A percentile compares a stretch with the other conserved stretches of the same genome.
These are phyloP conservation scores for Teratosphaeria viscida DNA, from an alignment of 2,329 filamentous ascomycete genomes.

Conservation along the genomic window DNA sequence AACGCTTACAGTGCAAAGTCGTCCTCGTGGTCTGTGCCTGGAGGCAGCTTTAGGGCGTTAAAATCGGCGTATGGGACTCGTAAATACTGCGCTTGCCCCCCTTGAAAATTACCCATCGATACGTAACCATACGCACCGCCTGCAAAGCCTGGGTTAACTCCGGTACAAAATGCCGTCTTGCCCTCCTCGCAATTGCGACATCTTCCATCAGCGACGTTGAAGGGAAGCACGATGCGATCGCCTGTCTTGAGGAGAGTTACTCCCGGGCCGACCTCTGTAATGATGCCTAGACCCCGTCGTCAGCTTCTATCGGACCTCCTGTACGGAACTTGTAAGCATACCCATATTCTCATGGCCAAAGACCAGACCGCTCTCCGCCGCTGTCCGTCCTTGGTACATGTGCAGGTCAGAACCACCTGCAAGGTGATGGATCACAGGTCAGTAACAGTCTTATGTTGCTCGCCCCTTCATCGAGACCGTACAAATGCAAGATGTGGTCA, in stretches of 20 bases:
- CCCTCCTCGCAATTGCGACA: constrained; percentile 54
- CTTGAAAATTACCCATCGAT: constrained; percentile 21
- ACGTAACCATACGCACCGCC: constrained; percentile 53
- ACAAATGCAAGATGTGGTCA: constrained; percentile 47
- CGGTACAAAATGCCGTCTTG: constrained; percentile 55
- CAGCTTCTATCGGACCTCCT: not conserved
- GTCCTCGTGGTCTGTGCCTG: constrained; percentile 50
- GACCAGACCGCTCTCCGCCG: constrained; percentile 50
- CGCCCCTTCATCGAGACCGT: no score
- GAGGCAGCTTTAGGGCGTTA: constrained; percentile 52
- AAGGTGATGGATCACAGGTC: not conserved
- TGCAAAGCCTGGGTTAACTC: constrained; percentile 49
- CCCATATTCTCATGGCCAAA: constrained; percentile 43
- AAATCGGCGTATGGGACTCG: constrained; percentile 58
- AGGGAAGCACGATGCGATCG: constrained; percentile 54
- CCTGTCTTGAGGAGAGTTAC: constrained; percentile 53
- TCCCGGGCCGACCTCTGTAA: constrained; percentile 44
- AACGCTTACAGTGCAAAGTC: constrained; percentile 41
- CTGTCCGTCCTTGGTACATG: constrained; percentile 57
- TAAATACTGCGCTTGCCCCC: constrained; percentile 53
- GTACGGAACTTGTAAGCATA: not conserved
- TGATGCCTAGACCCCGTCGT: constrained; percentile 1
- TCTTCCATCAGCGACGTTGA: constrained; percentile 54
- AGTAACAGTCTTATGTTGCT: constrained; percentile 6
- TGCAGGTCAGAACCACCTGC: constrained; percentile 25